Percentiles rank a stretch among this genome's conserved stretches.
Evolutionary conservation across 2,329 filamentous ascomycete species (phyloP).

Genomic region (Cyphellophora europaea): DNA sequence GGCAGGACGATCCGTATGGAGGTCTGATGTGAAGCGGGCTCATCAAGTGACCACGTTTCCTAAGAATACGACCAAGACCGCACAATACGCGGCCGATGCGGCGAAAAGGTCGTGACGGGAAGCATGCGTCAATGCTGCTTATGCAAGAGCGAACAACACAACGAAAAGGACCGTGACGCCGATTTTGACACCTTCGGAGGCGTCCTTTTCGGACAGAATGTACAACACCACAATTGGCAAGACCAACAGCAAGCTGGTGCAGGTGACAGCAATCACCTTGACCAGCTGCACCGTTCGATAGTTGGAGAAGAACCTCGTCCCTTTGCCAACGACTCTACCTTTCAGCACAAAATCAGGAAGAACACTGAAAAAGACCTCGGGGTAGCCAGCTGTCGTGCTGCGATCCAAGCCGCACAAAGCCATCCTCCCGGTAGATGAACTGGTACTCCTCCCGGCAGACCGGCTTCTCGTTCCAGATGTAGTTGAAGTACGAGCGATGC

Average conservation of each 20-base stretch:
- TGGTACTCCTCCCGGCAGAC: not conserved
- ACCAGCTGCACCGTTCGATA: not conserved
- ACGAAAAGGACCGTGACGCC: not conserved
- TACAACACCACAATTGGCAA: not conserved
- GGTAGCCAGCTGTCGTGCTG: constrained; percentile 1
- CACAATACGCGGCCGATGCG: constrained; percentile 1
- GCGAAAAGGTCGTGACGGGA: not conserved
- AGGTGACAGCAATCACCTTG: constrained; percentile 1
- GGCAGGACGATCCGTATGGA: constrained; percentile 12
- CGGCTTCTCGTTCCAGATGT: constrained; percentile 1
- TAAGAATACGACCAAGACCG: too few species aligned
- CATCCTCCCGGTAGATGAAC: constrained; percentile 2
- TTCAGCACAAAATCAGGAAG: not conserved
- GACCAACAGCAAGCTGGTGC: constrained; percentile 1
- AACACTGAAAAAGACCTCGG: not conserved
- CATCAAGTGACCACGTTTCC: too few species aligned
- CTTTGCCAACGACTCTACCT: not conserved
- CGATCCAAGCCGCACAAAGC: not conserved
- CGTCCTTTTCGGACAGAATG: not conserved
- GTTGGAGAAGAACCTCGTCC: not conserved
- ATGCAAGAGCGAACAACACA: not conserved
- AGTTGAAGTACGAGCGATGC: constrained; percentile 1
- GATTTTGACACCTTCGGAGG: not conserved
- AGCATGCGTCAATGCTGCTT: not conserved
- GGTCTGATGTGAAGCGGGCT: constrained; percentile 8